Conservation (phyloP, 2,329 filamentous ascomycete species). For the Colletotrichum sidae region DNA sequence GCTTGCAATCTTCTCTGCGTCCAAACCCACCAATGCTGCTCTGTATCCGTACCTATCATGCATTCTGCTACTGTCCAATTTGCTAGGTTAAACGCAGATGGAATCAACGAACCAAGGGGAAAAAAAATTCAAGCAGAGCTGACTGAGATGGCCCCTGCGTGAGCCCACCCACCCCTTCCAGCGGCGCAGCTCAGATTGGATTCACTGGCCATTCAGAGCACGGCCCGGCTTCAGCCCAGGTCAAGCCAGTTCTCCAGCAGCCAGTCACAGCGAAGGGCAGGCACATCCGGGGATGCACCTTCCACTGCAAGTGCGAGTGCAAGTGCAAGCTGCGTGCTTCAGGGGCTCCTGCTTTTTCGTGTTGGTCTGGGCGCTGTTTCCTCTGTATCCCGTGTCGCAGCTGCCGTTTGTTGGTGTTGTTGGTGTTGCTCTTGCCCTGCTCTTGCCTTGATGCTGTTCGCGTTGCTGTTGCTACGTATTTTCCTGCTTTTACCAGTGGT, state of each 20-base stretch:
- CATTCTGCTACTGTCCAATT: too few relatives aligned
- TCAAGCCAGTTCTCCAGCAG: conserved; percentile 2
- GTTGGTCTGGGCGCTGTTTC: conserved; percentile 25
- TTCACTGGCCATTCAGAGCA: conserved; percentile 7
- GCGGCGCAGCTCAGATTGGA: background rate
- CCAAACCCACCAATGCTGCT: too few relatives aligned
- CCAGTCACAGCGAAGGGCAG: conserved; percentile 24
- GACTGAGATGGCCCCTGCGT: conserved; percentile 16
- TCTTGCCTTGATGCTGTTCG: background rate
- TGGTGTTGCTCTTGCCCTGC: conserved; percentile 8
- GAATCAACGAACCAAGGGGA: too few relatives aligned
- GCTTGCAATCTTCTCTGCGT: too few relatives aligned
- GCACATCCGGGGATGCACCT: conserved; percentile 7
- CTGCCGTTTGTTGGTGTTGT: background rate
- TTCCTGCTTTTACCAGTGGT: background rate
- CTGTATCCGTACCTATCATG: too few relatives aligned
- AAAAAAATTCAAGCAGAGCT: background rate
- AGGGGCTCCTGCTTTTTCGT: conserved; percentile 30
- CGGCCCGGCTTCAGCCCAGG: conserved; percentile 22
- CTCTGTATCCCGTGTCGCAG: background rate
- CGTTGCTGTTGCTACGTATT: background rate
- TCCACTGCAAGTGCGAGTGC: conserved; percentile 6
- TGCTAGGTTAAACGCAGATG: too few relatives aligned
- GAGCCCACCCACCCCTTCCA: conserved; percentile 13
- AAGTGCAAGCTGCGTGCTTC: conserved; percentile 25